phyloP scores from a whole-genome alignment of 176 grass and related monocot genomes.

The Chloris gayana region DNA sequence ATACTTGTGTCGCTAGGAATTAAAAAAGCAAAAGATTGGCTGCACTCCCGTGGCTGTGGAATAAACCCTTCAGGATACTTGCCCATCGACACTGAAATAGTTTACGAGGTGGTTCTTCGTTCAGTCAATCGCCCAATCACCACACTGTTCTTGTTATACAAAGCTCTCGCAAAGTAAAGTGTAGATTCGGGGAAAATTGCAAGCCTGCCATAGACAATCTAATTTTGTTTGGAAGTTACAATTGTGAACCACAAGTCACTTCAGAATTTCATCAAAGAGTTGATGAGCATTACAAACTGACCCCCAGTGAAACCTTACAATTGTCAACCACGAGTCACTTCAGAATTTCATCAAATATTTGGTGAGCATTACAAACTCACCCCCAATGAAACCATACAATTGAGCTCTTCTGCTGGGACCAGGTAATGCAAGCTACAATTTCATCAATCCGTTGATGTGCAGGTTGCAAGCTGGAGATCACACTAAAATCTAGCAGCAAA shows the following conservation, averaged over 20 bases:
- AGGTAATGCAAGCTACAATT: not conserved
- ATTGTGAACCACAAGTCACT: too few relatives aligned
- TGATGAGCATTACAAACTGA: too few relatives aligned
- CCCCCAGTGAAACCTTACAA: too few relatives aligned
- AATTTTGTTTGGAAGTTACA: not conserved
- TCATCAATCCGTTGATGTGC: not conserved
- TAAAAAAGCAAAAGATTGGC: too few relatives aligned
- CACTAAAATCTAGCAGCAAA: not conserved
- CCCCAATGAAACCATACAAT: not conserved
- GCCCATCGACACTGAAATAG: too few relatives aligned
- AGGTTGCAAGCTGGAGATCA: not conserved
- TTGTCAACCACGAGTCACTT: not conserved
- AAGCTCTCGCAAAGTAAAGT: not conserved
- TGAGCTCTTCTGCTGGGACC: not conserved
- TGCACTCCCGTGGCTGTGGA: too few relatives aligned
- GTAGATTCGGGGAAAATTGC: not conserved
- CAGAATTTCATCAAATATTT: conserved; percentile 26
- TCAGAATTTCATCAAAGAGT: too few relatives aligned
- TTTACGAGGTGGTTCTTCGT: too few relatives aligned
- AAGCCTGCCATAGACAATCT: not conserved
- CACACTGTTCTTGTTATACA: not conserved
- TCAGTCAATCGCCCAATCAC: too few relatives aligned
- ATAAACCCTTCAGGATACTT: too few relatives aligned
- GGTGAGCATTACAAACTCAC: not conserved
- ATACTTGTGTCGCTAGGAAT: too few relatives aligned